Evolutionary conservation across 23 red algal species (phyloP).

Genomic region (Gracilaria gracilis): DNA sequence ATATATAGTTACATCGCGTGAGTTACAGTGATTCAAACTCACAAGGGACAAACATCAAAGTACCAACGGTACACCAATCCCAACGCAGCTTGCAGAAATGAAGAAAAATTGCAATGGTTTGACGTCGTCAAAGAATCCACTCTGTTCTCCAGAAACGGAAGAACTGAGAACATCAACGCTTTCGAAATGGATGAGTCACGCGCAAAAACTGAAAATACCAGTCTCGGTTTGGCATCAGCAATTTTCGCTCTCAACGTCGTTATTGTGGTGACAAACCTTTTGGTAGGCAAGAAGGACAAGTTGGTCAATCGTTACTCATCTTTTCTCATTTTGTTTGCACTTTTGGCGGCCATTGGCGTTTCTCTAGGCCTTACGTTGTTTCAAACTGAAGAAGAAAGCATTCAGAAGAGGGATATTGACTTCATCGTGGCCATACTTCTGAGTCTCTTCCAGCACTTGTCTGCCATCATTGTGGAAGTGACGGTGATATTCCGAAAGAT

Average conservation of each 20-base stretch:
- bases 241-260: background rate
- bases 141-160: background rate
- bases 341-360: background rate
- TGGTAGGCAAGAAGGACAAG: background rate
- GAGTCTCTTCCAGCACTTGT: background rate
- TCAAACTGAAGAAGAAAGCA: background rate
- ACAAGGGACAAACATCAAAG: background rate
- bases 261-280: background rate
- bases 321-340: background rate
- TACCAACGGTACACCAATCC: background rate
- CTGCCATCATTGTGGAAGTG: background rate
- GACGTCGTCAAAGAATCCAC: background rate
- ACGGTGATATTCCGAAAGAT: background rate
- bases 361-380: background rate
- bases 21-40: background rate
- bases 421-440: conserved; percentile 1
- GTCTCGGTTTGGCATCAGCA: background rate
- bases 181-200: background rate
- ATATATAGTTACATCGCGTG: background rate
- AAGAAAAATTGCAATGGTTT: background rate
- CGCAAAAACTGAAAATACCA: background rate
- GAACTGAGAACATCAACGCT: background rate
- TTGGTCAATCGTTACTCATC: background rate
- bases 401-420: background rate
- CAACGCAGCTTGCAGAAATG: background rate